Percentiles rank a stretch among this genome's conserved stretches.
Conservation (phyloP, 768 basidiomycete species). For the Xerocomus brunneocitrinus region DNA sequence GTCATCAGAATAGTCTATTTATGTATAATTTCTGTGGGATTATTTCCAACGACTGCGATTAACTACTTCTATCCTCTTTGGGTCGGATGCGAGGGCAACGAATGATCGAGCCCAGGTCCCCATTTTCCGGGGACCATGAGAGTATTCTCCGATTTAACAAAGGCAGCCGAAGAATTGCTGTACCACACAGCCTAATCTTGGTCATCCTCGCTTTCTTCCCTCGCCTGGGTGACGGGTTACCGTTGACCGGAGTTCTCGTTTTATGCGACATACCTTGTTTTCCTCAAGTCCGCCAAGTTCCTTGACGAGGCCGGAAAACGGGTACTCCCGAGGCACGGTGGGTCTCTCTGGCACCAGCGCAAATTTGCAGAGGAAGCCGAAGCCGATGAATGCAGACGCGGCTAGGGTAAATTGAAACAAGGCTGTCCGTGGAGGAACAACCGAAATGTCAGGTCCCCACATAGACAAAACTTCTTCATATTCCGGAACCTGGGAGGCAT, state of each 20-base stretch:
- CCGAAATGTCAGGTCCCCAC: conserved; percentile 82
- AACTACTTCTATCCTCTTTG: neutral
- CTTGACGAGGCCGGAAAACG: conserved; percentile 65
- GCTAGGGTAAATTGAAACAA: conserved; percentile 63
- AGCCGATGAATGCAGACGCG: conserved; percentile 54
- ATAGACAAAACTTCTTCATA: conserved; percentile 77
- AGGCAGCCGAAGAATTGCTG: neutral
- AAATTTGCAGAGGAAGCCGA: conserved; percentile 57
- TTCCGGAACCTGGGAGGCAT: conserved; percentile 60
- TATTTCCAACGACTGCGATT: conserved; percentile 1
- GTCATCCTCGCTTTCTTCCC: conserved; percentile 29
- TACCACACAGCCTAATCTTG: conserved; percentile 29
- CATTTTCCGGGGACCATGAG: conserved; percentile 1
- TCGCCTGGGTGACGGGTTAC: conserved; percentile 30
- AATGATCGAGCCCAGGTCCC: neutral
- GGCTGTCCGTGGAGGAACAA: conserved; percentile 54
- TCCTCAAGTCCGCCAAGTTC: conserved; percentile 78
- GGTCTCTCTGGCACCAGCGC: conserved; percentile 57
- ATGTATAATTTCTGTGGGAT: conserved; percentile 4
- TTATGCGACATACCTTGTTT: conserved; percentile 56
- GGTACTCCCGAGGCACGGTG: conserved; percentile 69
- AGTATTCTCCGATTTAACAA: conserved; percentile 1
- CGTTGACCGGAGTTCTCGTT: neutral
- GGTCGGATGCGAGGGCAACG: neutral
- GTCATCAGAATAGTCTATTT: neutral